Conservation (phyloP, 306 rosid genomes). For the Carpinus viminea region DNA sequence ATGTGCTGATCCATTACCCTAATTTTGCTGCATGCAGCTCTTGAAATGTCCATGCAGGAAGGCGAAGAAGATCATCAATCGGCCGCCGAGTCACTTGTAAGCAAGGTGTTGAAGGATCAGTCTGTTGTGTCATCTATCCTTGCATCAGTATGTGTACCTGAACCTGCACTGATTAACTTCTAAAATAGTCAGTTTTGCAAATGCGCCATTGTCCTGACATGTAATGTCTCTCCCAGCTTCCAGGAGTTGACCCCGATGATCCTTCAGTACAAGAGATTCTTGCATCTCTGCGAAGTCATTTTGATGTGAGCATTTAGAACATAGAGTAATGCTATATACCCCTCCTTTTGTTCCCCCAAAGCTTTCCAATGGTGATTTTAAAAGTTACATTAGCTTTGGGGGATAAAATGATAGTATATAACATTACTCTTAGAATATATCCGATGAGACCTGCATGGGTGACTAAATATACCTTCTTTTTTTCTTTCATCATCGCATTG, state of each 20-base stretch:
- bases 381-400: too few species aligned
- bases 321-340: too few species aligned
- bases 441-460: background rate
- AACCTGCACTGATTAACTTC: background rate
- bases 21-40: conserved; percentile 36
- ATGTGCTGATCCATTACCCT: background rate
- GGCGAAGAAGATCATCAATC: background rate
- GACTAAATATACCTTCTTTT: background rate
- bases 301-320: conserved; percentile 24
- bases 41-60: conserved; percentile 47
- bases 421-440: background rate
- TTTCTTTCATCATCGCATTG: background rate
- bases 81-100: conserved; percentile 24
- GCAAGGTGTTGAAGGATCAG: conserved; percentile 42
- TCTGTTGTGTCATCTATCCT: conserved; percentile 39
- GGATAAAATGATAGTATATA: too few species aligned
- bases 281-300: conserved; percentile 36
- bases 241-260: conserved; percentile 48
- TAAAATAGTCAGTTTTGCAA: background rate
- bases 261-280: conserved; percentile 46
- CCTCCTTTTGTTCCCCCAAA: too few species aligned
- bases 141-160: conserved; percentile 32
- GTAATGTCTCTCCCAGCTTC: conserved; percentile 33
- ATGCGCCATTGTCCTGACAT: conserved; percentile 7
- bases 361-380: too few species aligned